These are phyloP conservation scores for Ormosia emarginata DNA, from an alignment of 306 rosid species.

Conservation along the genomic window DNA sequence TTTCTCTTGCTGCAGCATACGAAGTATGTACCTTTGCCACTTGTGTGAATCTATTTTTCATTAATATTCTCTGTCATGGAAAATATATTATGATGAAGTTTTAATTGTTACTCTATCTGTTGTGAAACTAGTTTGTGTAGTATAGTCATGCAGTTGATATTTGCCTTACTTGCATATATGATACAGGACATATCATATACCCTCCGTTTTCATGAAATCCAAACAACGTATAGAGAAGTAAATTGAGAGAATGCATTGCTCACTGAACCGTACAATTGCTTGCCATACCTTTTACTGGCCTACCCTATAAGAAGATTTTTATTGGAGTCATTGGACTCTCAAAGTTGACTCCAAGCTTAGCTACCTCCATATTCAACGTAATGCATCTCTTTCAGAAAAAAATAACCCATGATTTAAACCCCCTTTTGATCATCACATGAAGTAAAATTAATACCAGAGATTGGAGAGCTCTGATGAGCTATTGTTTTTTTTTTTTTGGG, in stretches of 20 bases:
- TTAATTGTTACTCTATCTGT: slow-evolving; percentile 4
- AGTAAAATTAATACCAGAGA: background rate
- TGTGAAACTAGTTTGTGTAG: slow-evolving; percentile 9
- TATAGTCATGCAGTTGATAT: background rate
- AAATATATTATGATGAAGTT: background rate
- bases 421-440: background rate
- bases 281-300: background rate
- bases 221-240: background rate
- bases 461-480: background rate
- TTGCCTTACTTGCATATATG: slow-evolving; percentile 13
- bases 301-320: background rate
- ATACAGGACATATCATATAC: background rate
- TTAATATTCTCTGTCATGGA: background rate
- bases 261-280: background rate
- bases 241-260: background rate
- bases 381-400: background rate
- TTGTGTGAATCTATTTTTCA: slow-evolving; percentile 15
- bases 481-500: background rate
- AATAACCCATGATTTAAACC: background rate
- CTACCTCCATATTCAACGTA: background rate
- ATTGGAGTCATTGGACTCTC: background rate
- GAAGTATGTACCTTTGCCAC: slow-evolving; percentile 50
- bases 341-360: background rate
- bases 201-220: background rate
- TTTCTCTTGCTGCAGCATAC: slow-evolving; percentile 82